These are phyloP conservation scores for Paracorniculantispora psalliotae DNA, from an alignment of 2,329 filamentous ascomycete species.

Conservation along the genomic window DNA sequence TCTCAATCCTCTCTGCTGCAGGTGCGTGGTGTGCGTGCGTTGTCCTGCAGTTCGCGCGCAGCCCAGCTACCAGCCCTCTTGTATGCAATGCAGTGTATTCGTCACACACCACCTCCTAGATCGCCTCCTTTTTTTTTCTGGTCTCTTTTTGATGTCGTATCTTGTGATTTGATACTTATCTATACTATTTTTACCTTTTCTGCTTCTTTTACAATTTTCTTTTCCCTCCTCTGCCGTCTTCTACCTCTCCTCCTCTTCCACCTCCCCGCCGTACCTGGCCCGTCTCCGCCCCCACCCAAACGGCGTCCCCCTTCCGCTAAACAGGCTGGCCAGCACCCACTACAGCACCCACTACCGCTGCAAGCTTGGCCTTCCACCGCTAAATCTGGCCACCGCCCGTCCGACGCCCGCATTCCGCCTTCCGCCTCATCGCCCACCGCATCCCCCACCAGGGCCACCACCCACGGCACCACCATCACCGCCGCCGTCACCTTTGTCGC, in stretches of 20 bases:
- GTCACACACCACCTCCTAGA: neutral
- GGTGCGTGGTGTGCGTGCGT: too few relatives aligned
- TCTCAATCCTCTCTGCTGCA: too few relatives aligned
- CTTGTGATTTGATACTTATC: neutral
- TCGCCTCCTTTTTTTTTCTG: neutral
- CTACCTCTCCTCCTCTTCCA: neutral
- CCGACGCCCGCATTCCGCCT: too few relatives aligned
- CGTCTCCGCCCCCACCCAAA: conserved; percentile 6
- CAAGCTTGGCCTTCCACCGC: neutral
- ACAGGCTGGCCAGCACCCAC: too few relatives aligned
- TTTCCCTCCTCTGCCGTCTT: neutral
- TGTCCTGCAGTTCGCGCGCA: too few relatives aligned
- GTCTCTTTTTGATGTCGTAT: neutral
- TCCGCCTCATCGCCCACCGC: neutral
- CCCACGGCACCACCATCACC: neutral
- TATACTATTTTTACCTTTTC: neutral
- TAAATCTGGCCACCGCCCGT: neutral
- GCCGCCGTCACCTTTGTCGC: neutral
- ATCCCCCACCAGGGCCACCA: too few relatives aligned
- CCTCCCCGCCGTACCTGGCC: neutral
- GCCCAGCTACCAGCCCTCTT: too few relatives aligned
- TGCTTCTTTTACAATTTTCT: neutral
- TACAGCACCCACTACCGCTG: too few relatives aligned
- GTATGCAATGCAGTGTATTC: too few relatives aligned
- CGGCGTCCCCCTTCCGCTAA: neutral